These are phyloP conservation scores for Fraxinus floribunda DNA, from an alignment of 305 asterid genomes.

Conservation along the genomic window DNA sequence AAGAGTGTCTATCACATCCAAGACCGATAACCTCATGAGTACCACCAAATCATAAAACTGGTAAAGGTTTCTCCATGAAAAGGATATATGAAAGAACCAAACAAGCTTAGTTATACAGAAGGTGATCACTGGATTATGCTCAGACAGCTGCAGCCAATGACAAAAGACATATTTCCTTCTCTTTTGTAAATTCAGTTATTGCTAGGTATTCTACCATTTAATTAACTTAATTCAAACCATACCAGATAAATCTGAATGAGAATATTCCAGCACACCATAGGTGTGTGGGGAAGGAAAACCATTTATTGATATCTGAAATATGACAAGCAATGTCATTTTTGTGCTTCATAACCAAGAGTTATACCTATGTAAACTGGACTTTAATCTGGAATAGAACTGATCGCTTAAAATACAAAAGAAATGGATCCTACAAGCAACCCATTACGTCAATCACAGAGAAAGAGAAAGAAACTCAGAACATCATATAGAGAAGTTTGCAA, in stretches of 20 bases:
- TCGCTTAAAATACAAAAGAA: background rate
- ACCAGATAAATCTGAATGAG: background rate
- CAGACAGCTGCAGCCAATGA: background rate
- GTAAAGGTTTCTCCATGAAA: constrained; percentile 15
- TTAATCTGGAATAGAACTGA: background rate
- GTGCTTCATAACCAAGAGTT: background rate
- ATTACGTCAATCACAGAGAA: background rate
- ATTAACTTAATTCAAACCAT: background rate
- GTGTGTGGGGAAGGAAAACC: background rate
- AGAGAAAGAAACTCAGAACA: background rate
- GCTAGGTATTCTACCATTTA: background rate
- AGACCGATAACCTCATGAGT: background rate
- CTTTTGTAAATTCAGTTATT: background rate
- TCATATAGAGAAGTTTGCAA: background rate
- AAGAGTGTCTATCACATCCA: background rate
- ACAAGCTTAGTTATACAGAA: background rate
- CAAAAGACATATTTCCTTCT: background rate
- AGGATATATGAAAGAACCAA: background rate
- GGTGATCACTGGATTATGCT: background rate
- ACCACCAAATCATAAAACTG: background rate
- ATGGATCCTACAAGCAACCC: background rate
- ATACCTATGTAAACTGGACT: background rate
- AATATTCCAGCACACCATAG: background rate
- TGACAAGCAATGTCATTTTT: background rate
- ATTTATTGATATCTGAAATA: background rate